Conservation (phyloP, 179 eudicot species). For the Gypsophila paniculata region DNA sequence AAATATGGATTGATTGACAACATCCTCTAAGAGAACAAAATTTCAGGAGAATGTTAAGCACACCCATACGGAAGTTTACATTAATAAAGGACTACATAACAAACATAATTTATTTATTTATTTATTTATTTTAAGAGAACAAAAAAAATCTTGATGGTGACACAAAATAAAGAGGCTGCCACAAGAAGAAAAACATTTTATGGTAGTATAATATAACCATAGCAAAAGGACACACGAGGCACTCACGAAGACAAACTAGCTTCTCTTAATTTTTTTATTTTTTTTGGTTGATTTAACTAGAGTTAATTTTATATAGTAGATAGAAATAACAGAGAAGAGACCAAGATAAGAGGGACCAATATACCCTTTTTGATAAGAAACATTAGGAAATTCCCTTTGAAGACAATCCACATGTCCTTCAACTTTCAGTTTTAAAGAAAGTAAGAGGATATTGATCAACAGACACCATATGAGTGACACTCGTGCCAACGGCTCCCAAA, state of each 20-base stretch:
- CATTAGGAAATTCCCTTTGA: too few relatives aligned
- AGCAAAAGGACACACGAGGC: background rate
- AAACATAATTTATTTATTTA: background rate
- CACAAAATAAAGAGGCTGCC: background rate
- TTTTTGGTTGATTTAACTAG: too few relatives aligned
- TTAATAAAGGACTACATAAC: background rate
- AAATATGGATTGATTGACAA: background rate
- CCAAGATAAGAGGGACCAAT: background rate
- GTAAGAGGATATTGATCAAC: too few relatives aligned
- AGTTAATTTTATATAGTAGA: too few relatives aligned
- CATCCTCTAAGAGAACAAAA: background rate
- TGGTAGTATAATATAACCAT: background rate
- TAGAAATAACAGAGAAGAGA: too few relatives aligned
- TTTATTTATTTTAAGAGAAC: background rate
- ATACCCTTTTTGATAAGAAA: background rate
- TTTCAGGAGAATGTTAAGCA: constrained; percentile 4
- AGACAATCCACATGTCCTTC: too few relatives aligned
- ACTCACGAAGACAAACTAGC: background rate
- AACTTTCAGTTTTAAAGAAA: too few relatives aligned
- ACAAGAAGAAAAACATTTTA: background rate
- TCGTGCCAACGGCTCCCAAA: background rate
- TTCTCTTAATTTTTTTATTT: too few relatives aligned
- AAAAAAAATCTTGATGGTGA: background rate
- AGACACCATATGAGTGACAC: background rate
- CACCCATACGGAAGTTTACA: background rate